Base-by-base conservation (phyloP, 2,329 filamentous ascomycete genomes). In the Emergomyces africanus region DNA sequence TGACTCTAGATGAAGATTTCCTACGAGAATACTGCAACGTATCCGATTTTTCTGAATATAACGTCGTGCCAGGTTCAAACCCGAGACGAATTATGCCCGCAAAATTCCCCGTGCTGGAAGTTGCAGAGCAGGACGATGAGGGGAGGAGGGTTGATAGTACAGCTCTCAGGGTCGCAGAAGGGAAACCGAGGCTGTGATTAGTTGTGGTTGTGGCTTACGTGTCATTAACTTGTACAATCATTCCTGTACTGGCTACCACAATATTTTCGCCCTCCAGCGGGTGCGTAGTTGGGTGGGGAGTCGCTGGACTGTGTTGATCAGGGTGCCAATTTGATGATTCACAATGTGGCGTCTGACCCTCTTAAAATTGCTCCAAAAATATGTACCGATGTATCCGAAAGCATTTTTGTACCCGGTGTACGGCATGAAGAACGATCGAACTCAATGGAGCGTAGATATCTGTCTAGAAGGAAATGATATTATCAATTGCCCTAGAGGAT, bases 1-100 rank as follows among this genome's bases (percentile, higher is more conserved):
- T 92, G 5, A 78, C 86, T 60, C 80, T 90, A 0, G 90, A 95
- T 66, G 89, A 95, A 69, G 89, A 95, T 68, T 94, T 90, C 64
- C 75, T 95, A 35, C 78, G 87, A 20, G 76, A 80, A 6, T 78
- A 85, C 61, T 77, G 74, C 23, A 84, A 85, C 0, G 77, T 90
- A 3, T 78, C 73, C 0, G 88, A 95, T 69, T 94, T 95, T 66
- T 79, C 79, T 0, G 81, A 83, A 66, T 95, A 95, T 69, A 82
- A 79, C 39, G 70, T 92, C n/a, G 77, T 91, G 0, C 75, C 80
- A 0, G 87, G 86, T 0, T 66, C 80, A 0, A 73, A 60, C 0
- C 89, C 89, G 0, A 75, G 89, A 59, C 77, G 89, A 23, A 95
- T 95, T 63, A 91, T 95, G 88, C 90, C 90, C 0, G 75, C 70